phyloP scores from a whole-genome alignment of 2,329 filamentous ascomycete genomes.

The Aspergillus unguis region DNA sequence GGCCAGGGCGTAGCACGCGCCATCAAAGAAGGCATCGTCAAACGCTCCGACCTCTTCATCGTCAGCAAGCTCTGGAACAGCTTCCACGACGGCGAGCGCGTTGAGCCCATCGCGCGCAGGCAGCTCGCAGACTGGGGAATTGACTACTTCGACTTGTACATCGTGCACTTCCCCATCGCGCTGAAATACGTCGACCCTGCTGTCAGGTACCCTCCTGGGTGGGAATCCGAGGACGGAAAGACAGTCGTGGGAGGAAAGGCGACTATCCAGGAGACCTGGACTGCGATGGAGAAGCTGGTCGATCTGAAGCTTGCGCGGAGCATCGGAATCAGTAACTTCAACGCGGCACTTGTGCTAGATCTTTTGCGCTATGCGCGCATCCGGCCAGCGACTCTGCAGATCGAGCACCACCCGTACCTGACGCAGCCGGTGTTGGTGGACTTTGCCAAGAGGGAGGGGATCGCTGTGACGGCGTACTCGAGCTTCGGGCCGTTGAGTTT shows the following conservation, averaged over 20 bases:
- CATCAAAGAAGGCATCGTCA: conserved; percentile 76
- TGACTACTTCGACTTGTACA: conserved; percentile 87
- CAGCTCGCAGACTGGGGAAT: conserved; percentile 79
- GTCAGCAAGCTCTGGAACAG: conserved; percentile 92
- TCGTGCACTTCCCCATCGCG: conserved; percentile 85
- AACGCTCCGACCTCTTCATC: conserved; percentile 84
- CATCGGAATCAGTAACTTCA: conserved; percentile 84
- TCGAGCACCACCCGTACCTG: conserved; percentile 88
- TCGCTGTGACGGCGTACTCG: conserved; percentile 77
- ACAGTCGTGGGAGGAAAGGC: conserved; percentile 61
- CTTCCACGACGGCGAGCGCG: conserved; percentile 77
- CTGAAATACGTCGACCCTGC: conserved; percentile 80
- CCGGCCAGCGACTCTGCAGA: conserved; percentile 73
- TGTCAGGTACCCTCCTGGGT: conserved; percentile 76
- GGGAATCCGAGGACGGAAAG: conserved; percentile 63
- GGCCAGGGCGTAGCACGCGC: conserved; percentile 74
- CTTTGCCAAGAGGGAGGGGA: conserved; percentile 66
- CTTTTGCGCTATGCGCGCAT: conserved; percentile 73
- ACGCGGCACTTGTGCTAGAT: conserved; percentile 72
- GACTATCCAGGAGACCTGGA: conserved; percentile 77
- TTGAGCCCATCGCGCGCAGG: conserved; percentile 70
- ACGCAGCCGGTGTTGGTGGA: conserved; percentile 69
- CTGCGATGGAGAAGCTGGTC: conserved; percentile 72
- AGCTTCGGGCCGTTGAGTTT: conserved; percentile 79
- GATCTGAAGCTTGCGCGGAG: conserved; percentile 64